These are phyloP conservation scores for Crepidotus sp. DNA, from an alignment of 1,284 basidiomycete genomes.

Conservation along the genomic window DNA sequence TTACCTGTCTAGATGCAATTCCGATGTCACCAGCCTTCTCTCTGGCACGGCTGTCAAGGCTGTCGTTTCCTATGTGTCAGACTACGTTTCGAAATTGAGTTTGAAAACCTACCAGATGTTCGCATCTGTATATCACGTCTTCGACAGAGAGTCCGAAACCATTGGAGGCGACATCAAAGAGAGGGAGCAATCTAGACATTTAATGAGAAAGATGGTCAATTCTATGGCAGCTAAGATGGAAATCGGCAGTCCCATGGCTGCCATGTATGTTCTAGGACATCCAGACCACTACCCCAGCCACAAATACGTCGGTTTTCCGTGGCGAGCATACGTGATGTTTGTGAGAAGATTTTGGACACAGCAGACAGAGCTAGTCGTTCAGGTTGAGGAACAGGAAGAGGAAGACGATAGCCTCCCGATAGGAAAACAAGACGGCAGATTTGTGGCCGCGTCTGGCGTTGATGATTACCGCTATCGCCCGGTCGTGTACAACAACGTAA, in stretches of 20 bases:
- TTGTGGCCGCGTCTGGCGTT: not conserved
- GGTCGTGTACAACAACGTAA: too few relatives aligned
- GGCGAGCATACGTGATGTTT: not conserved
- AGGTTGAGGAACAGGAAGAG: not conserved
- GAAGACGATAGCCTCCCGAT: too few relatives aligned
- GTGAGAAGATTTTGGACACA: too few relatives aligned
- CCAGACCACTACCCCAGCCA: not conserved
- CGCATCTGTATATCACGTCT: not conserved
- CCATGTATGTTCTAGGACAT: not conserved
- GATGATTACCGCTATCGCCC: not conserved
- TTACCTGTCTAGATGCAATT: too few relatives aligned
- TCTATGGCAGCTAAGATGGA: not conserved
- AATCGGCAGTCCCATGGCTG: not conserved
- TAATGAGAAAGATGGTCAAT: not conserved
- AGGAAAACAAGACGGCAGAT: too few relatives aligned
- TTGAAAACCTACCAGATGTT: constrained; percentile 3
- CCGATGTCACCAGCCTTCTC: too few relatives aligned
- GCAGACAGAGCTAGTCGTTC: too few relatives aligned
- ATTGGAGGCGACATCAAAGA: not conserved
- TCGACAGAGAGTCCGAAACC: not conserved
- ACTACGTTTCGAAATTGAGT: constrained; percentile 22
- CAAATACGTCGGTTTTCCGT: not conserved
- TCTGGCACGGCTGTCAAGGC: too few relatives aligned
- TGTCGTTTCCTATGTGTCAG: constrained; percentile 10
- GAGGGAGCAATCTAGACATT: not conserved